Percentiles rank a stretch among this genome's conserved stretches.
phyloP scores from a whole-genome alignment of 1,284 basidiomycete genomes.

The Ceratobasidium sp. region DNA sequence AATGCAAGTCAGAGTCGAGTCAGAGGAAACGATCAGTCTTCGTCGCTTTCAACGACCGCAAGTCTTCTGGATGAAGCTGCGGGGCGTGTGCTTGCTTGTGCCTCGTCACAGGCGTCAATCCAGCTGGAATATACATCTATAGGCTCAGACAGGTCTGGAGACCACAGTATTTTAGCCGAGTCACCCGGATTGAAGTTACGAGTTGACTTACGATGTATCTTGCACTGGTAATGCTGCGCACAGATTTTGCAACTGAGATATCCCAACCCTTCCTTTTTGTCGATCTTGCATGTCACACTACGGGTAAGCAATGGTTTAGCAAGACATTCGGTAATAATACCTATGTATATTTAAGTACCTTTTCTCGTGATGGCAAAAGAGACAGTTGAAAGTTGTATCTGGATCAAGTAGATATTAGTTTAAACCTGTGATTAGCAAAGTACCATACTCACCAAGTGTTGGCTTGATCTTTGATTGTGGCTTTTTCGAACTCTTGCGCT shows the following conservation, averaged over 20 bases:
- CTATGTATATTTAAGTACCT: conserved; percentile 46
- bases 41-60: conserved; percentile 41
- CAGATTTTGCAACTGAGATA: conserved; percentile 78
- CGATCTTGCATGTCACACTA: conserved; percentile 80
- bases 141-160: conserved; percentile 77
- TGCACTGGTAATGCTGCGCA: conserved; percentile 80
- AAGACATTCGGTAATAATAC: background rate
- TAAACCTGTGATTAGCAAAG: background rate
- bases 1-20: background rate
- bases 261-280: conserved; percentile 80
- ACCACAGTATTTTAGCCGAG: too few species aligned
- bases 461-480: conserved; percentile 32
- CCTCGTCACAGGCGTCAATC: conserved; percentile 89
- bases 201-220: conserved; percentile 73
- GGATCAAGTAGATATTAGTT: background rate
- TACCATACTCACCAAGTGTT: conserved; percentile 26
- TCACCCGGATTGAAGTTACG: too few species aligned
- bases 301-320: background rate
- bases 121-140: conserved; percentile 91
- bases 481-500: conserved; percentile 40
- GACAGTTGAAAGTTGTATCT: conserved; percentile 52
- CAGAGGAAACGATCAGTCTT: conserved; percentile 24
- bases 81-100: conserved; percentile 54
- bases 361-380: conserved; percentile 92
- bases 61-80: conserved; percentile 19